These are phyloP conservation scores for Corymbia citriodora DNA, from an alignment of 441 rosid species.

Conservation along the genomic window DNA sequence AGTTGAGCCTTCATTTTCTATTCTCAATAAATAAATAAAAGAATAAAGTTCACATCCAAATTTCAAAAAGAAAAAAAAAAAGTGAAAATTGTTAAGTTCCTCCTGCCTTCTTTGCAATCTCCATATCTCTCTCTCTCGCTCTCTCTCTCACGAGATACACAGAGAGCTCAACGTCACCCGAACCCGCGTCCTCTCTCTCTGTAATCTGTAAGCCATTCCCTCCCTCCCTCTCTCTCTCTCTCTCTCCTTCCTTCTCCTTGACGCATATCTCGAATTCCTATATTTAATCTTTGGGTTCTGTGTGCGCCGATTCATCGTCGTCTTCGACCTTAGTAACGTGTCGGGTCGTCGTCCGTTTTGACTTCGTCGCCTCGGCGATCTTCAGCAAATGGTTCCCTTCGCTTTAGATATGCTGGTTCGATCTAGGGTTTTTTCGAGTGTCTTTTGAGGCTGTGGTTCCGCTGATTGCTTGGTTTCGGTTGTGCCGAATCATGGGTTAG, in stretches of 20 bases:
- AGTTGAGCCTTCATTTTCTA: not conserved
- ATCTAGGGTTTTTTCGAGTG: not conserved
- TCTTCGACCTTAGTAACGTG: not conserved
- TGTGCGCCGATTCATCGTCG: not conserved
- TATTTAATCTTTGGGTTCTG: not conserved
- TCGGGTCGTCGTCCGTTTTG: not conserved
- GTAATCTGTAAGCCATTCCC: conserved; percentile 34
- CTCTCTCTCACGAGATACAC: conserved; percentile 13
- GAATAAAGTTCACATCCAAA: not conserved
- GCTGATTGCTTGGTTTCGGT: not conserved
- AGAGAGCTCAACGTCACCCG: conserved; percentile 24
- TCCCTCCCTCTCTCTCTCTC: not conserved
- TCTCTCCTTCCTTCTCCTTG: not conserved
- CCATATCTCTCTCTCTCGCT: not conserved
- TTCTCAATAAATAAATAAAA: not conserved
- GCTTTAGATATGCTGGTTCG: not conserved
- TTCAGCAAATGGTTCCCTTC: not conserved
- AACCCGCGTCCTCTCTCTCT: conserved; percentile 37
- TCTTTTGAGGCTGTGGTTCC: not conserved
- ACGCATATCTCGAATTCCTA: not conserved
- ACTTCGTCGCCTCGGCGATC: not conserved
- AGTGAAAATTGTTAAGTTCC: not conserved
- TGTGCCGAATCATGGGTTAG: not conserved
- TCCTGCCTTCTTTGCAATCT: not conserved
- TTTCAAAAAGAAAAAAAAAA: too few relatives aligned